Conservation (phyloP, 2,329 filamentous ascomycete species). For the Trichoderma sp. region DNA sequence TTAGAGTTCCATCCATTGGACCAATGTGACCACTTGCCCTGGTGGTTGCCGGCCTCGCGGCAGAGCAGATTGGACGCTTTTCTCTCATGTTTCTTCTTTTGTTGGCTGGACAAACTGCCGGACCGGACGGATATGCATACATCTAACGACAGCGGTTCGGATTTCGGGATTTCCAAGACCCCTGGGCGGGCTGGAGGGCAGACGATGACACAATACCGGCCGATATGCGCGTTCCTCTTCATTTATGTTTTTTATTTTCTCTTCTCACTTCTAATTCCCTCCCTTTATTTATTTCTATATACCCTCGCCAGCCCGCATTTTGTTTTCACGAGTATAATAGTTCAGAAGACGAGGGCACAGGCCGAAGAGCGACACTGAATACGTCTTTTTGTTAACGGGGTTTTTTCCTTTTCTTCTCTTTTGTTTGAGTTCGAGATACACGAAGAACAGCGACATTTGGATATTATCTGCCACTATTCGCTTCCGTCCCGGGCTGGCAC, state of each 20-base stretch:
- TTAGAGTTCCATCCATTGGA: conserved; percentile 8
- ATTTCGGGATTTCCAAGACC: background rate
- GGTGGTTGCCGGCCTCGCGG: conserved; percentile 9
- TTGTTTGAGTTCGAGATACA: background rate
- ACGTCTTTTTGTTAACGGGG: background rate
- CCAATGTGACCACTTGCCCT: conserved; percentile 17
- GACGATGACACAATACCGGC: conserved; percentile 25
- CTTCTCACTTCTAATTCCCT: conserved; percentile 14
- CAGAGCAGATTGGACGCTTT: background rate
- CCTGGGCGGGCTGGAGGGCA: conserved; percentile 2
- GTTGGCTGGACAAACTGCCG: background rate
- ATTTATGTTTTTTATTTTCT: background rate
- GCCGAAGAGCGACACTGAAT: conserved; percentile 18
- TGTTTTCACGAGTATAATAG: conserved; percentile 1
- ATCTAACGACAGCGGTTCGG: conserved; percentile 3
- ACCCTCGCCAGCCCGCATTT: conserved; percentile 19
- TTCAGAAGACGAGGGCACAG: conserved; percentile 3
- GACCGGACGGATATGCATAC: conserved; percentile 20
- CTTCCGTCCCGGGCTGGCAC: background rate
- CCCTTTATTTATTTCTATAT: conserved; percentile 2
- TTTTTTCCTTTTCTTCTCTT: background rate
- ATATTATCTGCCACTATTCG: background rate
- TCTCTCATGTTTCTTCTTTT: background rate
- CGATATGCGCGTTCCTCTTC: conserved; percentile 1
- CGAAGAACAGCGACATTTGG: background rate